Base-by-base conservation (phyloP, 352 stramenopile species). In the Phytophthora multivora region DNA sequence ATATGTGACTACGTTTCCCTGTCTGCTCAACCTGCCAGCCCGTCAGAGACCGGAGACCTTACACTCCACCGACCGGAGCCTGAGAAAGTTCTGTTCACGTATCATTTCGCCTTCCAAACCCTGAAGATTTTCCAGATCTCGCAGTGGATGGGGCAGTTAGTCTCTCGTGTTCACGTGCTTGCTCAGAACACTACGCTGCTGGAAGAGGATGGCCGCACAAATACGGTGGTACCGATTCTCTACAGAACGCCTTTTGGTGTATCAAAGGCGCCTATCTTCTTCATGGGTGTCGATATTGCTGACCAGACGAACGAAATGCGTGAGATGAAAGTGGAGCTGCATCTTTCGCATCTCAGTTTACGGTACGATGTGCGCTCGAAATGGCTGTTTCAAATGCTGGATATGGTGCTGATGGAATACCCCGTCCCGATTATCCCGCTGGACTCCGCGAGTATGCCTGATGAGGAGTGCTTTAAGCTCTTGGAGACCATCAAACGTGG, bases 261-360 rank as follows among this genome's bases (percentile, higher is more conserved):
- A 11, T 90, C 80, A 12, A 79, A 88, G 3, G 81, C 83, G 5
- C 88, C 88, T 15, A 75, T 95, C 4, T 61, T 95, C 31, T 93
- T 96, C 53, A 79, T 93, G 25, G 83, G 83, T 3, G 75, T 93
- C 25, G 86, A 95, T 26, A 90, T 93, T 18, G 49, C 77, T 41
- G 84, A 94, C 39, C 80, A 93, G 50, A 93, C 88, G 8, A 88
- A 93, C 63, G 86, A 91, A 40, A 96, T 96, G 88, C 75, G 88
- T 0, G 88, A 96, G 42, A 95, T 93, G 75, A 93, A 91, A 59
- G 79, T 93, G 1, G 86, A 93, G 30, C 59, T 96, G n/a, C 84
- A 96, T 31, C 70, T 93, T 26, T 96, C 88, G 31, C 85, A 96
- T 51, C 62, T 91, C 19, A 95, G 83, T 57, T 70, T 91, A 54